A percentile compares a stretch with the other conserved stretches of the same genome.
Conservation (phyloP, 1,284 basidiomycete species). For the Psilocybe mexicana region DNA sequence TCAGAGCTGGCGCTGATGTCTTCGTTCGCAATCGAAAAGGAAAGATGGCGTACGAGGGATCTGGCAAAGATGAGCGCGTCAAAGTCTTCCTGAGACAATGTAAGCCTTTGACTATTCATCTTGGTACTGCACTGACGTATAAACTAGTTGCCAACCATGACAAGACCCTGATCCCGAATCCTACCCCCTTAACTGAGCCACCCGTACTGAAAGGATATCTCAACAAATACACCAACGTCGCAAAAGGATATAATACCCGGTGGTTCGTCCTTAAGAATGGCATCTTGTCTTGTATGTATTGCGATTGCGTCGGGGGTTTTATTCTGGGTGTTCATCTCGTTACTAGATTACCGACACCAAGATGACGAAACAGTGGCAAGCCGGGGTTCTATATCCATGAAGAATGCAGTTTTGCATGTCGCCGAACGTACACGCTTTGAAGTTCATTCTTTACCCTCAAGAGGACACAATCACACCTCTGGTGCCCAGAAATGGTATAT, state of each 20-base stretch:
- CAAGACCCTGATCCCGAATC: constrained; percentile 57
- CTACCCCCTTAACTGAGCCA: constrained; percentile 50
- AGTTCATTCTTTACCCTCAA: constrained; percentile 65
- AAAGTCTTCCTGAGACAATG: constrained; percentile 85
- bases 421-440: constrained; percentile 76
- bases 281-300: constrained; percentile 73
- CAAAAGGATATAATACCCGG: constrained; percentile 86
- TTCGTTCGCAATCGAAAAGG: constrained; percentile 85
- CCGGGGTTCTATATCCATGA: constrained; percentile 89
- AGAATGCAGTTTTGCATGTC: constrained; percentile 67
- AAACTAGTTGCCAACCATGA: constrained; percentile 77
- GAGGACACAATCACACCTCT: constrained; percentile 40
- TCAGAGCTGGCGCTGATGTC: constrained; percentile 87
- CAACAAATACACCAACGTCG: constrained; percentile 90
- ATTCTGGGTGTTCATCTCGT: not conserved
- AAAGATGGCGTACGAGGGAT: constrained; percentile 72
- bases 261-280: constrained; percentile 96
- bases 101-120: constrained; percentile 36
- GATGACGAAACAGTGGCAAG: constrained; percentile 90
- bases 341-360: constrained; percentile 82
- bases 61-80: constrained; percentile 78
- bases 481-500: constrained; percentile 81
- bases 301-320: not conserved
- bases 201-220: constrained; percentile 79
- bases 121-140: not conserved